Conservation (phyloP, 345 rosid species). For the Pugionium dolabratum region DNA sequence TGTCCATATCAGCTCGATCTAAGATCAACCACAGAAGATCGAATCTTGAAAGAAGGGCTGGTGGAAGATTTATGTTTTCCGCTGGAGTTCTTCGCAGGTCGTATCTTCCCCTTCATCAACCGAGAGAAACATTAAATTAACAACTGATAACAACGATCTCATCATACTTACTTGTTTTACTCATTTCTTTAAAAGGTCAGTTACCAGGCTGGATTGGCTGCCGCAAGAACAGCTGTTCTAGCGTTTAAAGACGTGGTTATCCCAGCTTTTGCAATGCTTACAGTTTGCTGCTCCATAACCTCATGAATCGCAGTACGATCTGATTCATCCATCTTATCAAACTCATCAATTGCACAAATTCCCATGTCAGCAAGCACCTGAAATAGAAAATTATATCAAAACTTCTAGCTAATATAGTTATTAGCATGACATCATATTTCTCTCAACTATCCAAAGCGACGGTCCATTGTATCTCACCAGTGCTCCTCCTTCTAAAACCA, state of each 20-base stretch:
- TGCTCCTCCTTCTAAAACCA: conserved; percentile 99
- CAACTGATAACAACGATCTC: background rate
- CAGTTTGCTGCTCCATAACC: conserved; percentile 99
- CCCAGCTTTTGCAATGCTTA: conserved; percentile 99
- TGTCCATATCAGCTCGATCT: conserved; percentile 96
- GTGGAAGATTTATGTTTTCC: conserved; percentile 95
- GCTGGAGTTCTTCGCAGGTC: conserved; percentile 95
- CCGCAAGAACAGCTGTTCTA: conserved; percentile 97
- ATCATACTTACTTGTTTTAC: background rate
- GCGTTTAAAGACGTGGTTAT: conserved; percentile 96
- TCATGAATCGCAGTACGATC: conserved; percentile 99
- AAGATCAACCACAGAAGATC: conserved; percentile 95
- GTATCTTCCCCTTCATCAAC: conserved; percentile 82
- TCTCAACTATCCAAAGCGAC: conserved; percentile 22
- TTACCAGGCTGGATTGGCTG: conserved; percentile 91
- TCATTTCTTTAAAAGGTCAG: background rate
- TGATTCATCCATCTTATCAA: conserved; percentile 99
- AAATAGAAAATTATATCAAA: conserved; percentile 28
- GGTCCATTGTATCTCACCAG: conserved; percentile 57
- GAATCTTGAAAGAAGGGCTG: conserved; percentile 92
- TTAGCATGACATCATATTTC: too few relatives aligned
- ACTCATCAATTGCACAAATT: conserved; percentile 98
- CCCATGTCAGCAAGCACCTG: conserved; percentile 99
- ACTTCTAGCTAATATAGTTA: conserved; percentile 4
- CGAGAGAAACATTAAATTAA: conserved; percentile 17